Percentiles rank a stretch among this genome's conserved stretches.
These are phyloP conservation scores for Annona cherimola DNA, from an alignment of 164 flowering plant genomes.

Conservation along the genomic window DNA sequence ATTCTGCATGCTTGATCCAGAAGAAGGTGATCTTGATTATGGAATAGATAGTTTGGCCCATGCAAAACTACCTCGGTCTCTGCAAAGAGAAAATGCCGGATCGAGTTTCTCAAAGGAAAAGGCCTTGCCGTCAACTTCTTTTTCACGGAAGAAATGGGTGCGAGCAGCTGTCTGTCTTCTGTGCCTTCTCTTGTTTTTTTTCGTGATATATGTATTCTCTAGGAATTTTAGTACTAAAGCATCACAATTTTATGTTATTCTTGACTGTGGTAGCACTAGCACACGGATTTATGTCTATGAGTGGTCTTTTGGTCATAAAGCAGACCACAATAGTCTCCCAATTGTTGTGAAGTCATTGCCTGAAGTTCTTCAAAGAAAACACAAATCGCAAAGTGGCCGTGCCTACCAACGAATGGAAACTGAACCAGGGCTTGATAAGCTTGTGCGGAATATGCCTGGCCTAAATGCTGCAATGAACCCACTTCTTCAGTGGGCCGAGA, in stretches of 20 bases:
- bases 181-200: slow-evolving; percentile 40
- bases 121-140: slow-evolving; percentile 30
- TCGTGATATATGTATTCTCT: slow-evolving; percentile 29
- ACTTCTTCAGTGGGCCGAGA: slow-evolving; percentile 84
- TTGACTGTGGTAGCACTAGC: slow-evolving; percentile 97
- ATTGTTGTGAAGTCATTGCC: slow-evolving; percentile 53
- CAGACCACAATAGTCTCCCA: slow-evolving; percentile 45
- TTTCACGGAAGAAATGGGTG: slow-evolving; percentile 46
- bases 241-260: slow-evolving; percentile 68
- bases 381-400: slow-evolving; percentile 55
- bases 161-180: slow-evolving; percentile 34
- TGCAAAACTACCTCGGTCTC: slow-evolving; percentile 29
- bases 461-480: slow-evolving; percentile 70
- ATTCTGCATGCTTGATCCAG: slow-evolving; percentile 48
- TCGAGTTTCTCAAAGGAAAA: slow-evolving; percentile 86
- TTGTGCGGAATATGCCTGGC: slow-evolving; percentile 72
- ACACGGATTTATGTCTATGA: slow-evolving; percentile 83
- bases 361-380: slow-evolving; percentile 35
- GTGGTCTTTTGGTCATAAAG: slow-evolving; percentile 38
- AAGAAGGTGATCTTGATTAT: slow-evolving; percentile 34
- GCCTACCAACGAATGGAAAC: slow-evolving; percentile 96
- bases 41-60: slow-evolving; percentile 17
- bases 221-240: slow-evolving; percentile 37
- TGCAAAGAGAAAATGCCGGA: slow-evolving; percentile 45
- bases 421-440: slow-evolving; percentile 91